Conservation (phyloP, 2,329 filamentous ascomycete genomes). For the Setomelanomma holmii region DNA sequence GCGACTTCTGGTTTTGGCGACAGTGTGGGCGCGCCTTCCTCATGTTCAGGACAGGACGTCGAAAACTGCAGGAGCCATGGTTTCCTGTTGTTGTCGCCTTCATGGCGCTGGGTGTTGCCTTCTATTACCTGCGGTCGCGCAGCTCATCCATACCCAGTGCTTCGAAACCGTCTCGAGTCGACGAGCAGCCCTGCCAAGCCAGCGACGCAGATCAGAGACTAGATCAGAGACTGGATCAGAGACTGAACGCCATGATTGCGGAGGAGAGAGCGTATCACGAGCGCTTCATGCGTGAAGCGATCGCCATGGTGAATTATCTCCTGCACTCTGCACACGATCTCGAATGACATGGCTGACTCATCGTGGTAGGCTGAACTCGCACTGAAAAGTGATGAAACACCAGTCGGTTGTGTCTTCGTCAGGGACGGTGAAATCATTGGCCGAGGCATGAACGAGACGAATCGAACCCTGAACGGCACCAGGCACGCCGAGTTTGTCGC, state of each 20-base stretch:
- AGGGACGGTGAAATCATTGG: slow-evolving; percentile 80
- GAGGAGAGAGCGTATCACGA: slow-evolving; percentile 59
- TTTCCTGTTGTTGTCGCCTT: slow-evolving; percentile 24
- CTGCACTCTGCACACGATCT: not conserved
- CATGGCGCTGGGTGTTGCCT: slow-evolving; percentile 28
- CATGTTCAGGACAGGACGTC: slow-evolving; percentile 19
- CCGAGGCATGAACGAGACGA: slow-evolving; percentile 95
- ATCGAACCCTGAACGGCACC: slow-evolving; percentile 66
- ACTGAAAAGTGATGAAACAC: slow-evolving; percentile 83
- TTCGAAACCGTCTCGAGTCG: slow-evolving; percentile 12
- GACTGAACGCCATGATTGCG: slow-evolving; percentile 37
- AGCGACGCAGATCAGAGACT: slow-evolving; percentile 32
- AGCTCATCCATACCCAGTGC: slow-evolving; percentile 13
- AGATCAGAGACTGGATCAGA: too few relatives aligned
- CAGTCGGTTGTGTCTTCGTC: slow-evolving; percentile 94
- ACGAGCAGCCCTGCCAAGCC: slow-evolving; percentile 34
- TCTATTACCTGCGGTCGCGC: slow-evolving; percentile 23
- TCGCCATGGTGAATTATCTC: slow-evolving; percentile 73
- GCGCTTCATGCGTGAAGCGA: slow-evolving; percentile 81
- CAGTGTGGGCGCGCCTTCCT: slow-evolving; percentile 25
- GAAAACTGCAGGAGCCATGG: slow-evolving; percentile 31
- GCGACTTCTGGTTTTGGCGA: slow-evolving; percentile 28
- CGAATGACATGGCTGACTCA: slow-evolving; percentile 26
- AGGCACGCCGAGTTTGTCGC: slow-evolving; percentile 96
- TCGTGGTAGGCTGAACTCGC: slow-evolving; percentile 77